Evolutionary conservation across 2,329 filamentous ascomycete genomes (phyloP).

Genomic region (Pseudocercospora fijiensis): DNA sequence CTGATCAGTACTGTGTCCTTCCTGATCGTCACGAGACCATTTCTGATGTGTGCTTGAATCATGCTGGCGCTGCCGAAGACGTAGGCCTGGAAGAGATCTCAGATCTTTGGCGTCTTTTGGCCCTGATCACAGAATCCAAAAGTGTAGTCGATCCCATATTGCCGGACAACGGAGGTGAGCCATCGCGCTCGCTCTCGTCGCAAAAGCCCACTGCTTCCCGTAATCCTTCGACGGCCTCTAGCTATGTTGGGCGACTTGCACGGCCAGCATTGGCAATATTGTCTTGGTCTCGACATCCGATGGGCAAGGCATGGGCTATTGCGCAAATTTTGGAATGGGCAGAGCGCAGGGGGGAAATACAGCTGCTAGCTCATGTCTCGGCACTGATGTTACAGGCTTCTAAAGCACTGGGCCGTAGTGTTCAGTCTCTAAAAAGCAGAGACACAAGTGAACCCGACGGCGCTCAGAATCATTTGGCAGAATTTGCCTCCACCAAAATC

Average conservation of each 20-base stretch:
- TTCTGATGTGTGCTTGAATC: slow-evolving; percentile 78
- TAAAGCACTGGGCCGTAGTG: neutral
- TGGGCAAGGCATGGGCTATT: slow-evolving; percentile 57
- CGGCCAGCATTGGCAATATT: neutral
- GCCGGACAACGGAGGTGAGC: neutral
- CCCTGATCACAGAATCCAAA: slow-evolving; percentile 72
- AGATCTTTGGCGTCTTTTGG: slow-evolving; percentile 79
- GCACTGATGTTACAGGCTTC: slow-evolving; percentile 56
- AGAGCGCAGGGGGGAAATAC: slow-evolving; percentile 60
- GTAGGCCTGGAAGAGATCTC: slow-evolving; percentile 70
- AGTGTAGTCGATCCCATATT: neutral
- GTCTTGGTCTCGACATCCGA: slow-evolving; percentile 46
- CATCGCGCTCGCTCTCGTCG: neutral
- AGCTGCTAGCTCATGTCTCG: slow-evolving; percentile 66
- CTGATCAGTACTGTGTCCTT: slow-evolving; percentile 77
- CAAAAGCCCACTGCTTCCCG: slow-evolving; percentile 14
- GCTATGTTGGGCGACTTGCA: neutral
- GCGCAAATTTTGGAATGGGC: slow-evolving; percentile 60
- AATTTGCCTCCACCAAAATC: neutral
- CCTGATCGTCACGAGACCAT: slow-evolving; percentile 59
- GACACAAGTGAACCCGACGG: neutral
- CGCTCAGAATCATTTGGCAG: neutral
- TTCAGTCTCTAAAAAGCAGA: neutral
- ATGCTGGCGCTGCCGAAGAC: slow-evolving; percentile 72
- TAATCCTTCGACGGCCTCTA: slow-evolving; percentile 14